Evolutionary conservation across 345 rosid genomes (phyloP), one percentile per base, ranked within the genome.

Genomic region (Melastoma malabathricum): DNA sequence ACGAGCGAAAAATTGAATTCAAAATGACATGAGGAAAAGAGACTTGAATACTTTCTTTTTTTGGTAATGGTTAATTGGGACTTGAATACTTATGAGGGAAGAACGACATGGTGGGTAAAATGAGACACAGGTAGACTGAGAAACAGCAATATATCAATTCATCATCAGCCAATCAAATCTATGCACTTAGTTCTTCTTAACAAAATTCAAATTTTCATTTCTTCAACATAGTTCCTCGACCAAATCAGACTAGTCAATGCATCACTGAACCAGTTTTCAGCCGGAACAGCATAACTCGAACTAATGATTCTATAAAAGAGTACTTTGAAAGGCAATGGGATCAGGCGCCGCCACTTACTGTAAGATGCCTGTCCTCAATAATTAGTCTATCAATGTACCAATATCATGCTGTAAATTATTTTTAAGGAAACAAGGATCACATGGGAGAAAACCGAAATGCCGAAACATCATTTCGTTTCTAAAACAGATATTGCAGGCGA

Each of bases 331-430:
- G 38, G 25, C 95, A 25, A 89, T 79, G 61, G 97, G 96, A 73
- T 92, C 95, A 62, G 98, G 70, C 87, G 98, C 43, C 90, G 70
- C 86, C 85, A 87, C 71, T 87, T 92, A 54, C 82, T 59, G 51
- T 87, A 63, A 56, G 72, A 54, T 10, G 89, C 80, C 73, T 92
- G 97, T 51, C 78, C 98, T 69, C 65, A 45, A 57, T 90, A 63
- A 84, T 84, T 81, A 87, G 47, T 62, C 75, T 80, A 63, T 92
- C 97, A 31, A 87, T 81, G 77, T 64, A 60, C 84, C 95, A 16
- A 75, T 72, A 72, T 84, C 95, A 47, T 73, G 86, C 97, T 87
- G 76, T 3, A 7, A 64, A 67, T 52, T 22, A 48, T 48, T 41
- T 6, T 57, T 31, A 57, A 15, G 43, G 39, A 54, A 48, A 22